Evolutionary conservation across 176 grass and related monocot genomes (phyloP).

Genomic region (Triticum urartu): DNA sequence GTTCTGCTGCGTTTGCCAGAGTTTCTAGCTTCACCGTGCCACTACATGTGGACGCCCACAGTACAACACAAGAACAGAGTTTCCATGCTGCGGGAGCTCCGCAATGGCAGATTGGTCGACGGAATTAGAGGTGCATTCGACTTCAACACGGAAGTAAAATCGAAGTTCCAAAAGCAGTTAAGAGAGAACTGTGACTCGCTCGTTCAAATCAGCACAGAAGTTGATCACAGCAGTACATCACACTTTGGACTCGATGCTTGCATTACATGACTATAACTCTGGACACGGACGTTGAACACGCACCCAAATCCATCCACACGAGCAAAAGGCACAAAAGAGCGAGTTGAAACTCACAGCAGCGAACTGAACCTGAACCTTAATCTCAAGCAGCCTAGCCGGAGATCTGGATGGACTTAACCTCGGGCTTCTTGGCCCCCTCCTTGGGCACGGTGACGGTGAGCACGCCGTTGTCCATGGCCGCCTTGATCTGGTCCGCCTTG

Average conservation of each 20-base stretch:
- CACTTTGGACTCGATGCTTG: background rate
- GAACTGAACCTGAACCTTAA: background rate
- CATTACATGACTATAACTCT: background rate
- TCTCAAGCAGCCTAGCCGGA: constrained; percentile 24
- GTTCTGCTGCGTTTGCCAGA: too few relatives aligned
- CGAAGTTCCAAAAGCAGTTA: background rate
- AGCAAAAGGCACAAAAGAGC: background rate
- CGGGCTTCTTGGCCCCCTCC: constrained; percentile 41
- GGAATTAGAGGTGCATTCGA: too few relatives aligned
- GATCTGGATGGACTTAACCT: constrained; percentile 52
- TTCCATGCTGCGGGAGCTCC: too few relatives aligned
- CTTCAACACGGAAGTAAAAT: background rate
- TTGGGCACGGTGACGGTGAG: constrained; percentile 59
- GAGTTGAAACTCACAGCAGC: background rate
- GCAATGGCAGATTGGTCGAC: too few relatives aligned
- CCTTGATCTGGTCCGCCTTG: constrained; percentile 45
- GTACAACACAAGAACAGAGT: background rate
- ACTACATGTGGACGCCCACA: too few relatives aligned
- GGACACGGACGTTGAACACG: background rate
- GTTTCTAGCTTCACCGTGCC: too few relatives aligned
- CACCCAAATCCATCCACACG: background rate
- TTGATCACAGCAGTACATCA: background rate
- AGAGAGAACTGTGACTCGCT: background rate
- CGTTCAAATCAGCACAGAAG: background rate
- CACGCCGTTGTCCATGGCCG: constrained; percentile 65